Evolutionary conservation across 2,329 filamentous ascomycete genomes (phyloP).

Genomic region (Grosmannia clavigera): DNA sequence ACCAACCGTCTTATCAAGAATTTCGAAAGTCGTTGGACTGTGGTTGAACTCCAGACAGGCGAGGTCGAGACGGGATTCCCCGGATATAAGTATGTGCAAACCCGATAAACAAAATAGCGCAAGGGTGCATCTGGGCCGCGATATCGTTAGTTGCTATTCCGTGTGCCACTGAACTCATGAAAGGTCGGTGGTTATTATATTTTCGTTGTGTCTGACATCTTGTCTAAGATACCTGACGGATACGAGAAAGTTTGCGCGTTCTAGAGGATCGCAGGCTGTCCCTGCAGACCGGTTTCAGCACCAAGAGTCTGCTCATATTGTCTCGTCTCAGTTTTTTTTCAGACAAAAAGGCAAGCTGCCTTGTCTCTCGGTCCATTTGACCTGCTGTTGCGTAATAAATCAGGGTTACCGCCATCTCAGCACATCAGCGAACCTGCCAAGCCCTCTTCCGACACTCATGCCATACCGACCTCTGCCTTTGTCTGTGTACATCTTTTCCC

Average conservation of each 20-base stretch:
- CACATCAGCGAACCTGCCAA: too few species aligned
- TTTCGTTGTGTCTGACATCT: neutral
- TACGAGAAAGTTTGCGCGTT: neutral
- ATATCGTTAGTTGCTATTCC: neutral
- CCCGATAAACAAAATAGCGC: neutral
- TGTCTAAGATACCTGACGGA: neutral
- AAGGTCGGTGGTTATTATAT: neutral
- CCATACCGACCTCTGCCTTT: neutral
- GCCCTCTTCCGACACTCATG: too few species aligned
- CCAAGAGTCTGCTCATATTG: neutral
- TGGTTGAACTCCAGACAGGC: neutral
- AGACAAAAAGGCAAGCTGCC: neutral
- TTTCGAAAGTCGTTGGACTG: neutral
- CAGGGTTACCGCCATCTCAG: too few species aligned
- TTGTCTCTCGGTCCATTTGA: neutral
- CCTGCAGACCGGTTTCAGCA: neutral
- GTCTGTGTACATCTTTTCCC: neutral
- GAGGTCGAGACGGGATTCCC: neutral
- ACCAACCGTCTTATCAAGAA: neutral
- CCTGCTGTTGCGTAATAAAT: too few species aligned
- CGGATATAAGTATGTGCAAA: neutral
- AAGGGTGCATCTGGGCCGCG: neutral
- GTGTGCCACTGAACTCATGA: neutral
- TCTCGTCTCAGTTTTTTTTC: neutral
- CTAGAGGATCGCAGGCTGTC: neutral